Evolutionary conservation across 192 early-diverging fungal species (phyloP).

Genomic region (Ambispora gerdemannii): DNA sequence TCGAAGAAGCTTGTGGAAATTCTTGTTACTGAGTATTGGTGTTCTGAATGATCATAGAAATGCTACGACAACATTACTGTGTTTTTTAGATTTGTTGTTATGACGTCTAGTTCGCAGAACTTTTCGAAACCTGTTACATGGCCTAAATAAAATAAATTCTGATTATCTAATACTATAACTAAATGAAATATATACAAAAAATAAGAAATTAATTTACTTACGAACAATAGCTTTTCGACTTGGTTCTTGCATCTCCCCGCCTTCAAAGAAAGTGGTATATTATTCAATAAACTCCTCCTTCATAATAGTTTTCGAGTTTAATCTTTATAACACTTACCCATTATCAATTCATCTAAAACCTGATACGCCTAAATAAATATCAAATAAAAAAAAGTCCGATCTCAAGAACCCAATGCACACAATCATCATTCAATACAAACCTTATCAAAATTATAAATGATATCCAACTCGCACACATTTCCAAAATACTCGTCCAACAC

Average conservation of each 20-base stretch:
- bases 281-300: neutral
- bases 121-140: neutral
- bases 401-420: neutral
- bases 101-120: conserved; percentile 8
- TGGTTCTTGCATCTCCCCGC: conserved; percentile 22
- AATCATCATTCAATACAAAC: conserved; percentile 6
- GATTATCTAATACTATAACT: neutral
- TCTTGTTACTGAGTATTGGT: too few relatives aligned
- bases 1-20: too few relatives aligned
- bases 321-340: conserved; percentile 19
- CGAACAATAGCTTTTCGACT: conserved; percentile 1
- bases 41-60: too few relatives aligned
- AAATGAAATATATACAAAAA: neutral
- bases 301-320: neutral
- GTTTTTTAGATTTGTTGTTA: conserved; percentile 6
- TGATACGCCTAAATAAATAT: conserved; percentile 38
- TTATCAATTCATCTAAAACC: conserved; percentile 45
- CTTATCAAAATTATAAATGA: conserved; percentile 52
- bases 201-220: neutral
- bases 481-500: conserved; percentile 56
- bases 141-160: neutral
- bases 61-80: neutral
- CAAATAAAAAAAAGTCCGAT: neutral
- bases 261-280: neutral
- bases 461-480: conserved; percentile 55